Conservation (phyloP, 2,329 filamentous ascomycete genomes). For the Aspergillus japonicus region DNA sequence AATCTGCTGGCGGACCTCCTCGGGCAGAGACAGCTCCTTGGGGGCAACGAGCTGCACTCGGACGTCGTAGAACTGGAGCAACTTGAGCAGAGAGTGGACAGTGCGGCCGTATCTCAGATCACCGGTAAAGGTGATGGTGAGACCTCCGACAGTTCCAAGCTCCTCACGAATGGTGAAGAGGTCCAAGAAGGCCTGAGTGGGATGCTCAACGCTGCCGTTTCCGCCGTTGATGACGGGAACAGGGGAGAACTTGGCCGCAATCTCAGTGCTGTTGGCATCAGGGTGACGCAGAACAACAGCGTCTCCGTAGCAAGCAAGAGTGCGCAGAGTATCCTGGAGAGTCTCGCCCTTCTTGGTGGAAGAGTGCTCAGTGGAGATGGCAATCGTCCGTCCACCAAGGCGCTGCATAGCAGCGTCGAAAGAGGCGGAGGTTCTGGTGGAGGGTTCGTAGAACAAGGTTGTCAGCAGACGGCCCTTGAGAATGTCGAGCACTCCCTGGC, state of each 20-base stretch:
- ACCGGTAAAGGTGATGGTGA: conserved; percentile 94
- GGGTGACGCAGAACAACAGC: conserved; percentile 96
- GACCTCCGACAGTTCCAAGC: conserved; percentile 87
- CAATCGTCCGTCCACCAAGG: conserved; percentile 81
- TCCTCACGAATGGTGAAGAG: conserved; percentile 98
- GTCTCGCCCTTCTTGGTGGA: conserved; percentile 93
- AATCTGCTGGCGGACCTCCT: conserved; percentile 70
- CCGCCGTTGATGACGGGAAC: conserved; percentile 97
- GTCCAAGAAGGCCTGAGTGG: conserved; percentile 95
- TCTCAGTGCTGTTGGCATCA: conserved; percentile 73
- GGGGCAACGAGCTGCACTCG: conserved; percentile 89
- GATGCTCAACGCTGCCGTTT: conserved; percentile 93
- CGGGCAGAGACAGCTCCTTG: conserved; percentile 71
- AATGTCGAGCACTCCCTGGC: conserved; percentile 82
- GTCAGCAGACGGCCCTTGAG: conserved; percentile 83
- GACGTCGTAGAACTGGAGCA: conserved; percentile 94
- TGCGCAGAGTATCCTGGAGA: conserved; percentile 89
- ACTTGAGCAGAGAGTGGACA: conserved; percentile 90
- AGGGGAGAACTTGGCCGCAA: conserved; percentile 80
- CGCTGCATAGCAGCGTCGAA: conserved; percentile 99
- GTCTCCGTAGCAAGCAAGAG: conserved; percentile 89
- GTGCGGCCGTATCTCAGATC: conserved; percentile 91
- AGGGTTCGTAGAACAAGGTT: conserved; percentile 97
- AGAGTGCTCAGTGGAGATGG: conserved; percentile 77
- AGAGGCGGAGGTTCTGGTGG: conserved; percentile 89